Evolutionary conservation across 2,329 filamentous ascomycete species (phyloP), one percentile per base, ranked within the genome.

Genomic region (Sporothrix protearum): DNA sequence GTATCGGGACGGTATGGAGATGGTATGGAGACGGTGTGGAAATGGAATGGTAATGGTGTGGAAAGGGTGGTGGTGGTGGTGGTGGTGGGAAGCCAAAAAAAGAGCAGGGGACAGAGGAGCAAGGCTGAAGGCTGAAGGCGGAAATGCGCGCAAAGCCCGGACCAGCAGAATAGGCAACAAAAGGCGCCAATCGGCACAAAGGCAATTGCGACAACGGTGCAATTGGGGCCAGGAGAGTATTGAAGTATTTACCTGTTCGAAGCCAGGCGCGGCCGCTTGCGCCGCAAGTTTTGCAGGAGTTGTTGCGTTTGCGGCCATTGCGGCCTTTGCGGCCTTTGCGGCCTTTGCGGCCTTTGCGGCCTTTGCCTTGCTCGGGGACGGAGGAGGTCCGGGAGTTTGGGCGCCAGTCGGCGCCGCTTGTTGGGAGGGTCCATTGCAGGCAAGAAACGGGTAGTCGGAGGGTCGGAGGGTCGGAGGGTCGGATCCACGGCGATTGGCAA

Each of bases 371-470:
- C 28, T 33, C 69, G 73, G 68, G 9, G 72, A 55, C 53, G 55
- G 72, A 3, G 73, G 72, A 45, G 76, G 30, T 77, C 76, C 22
- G 76, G 75, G 36, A 77, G 72, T 64, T 78, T 78, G 28, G 76
- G 77, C 70, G 77, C 77, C 70, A 78, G 75, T 47, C 76, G 73
- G 55, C 77, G 76, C 51, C 76, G 75, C 74, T 78, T 78, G 74
- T 73, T 78, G 1, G 76, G 77, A 42, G 76, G 77, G 68, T 78
- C 77, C 77, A 78, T 75, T 47, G 69, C 33, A 36, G 19, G 39
- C 14, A 14, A 19, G 74, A 71, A 2, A 66, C 33, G 7, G 42
- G 36, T 6, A 45, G 53, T 42, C 47, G 66, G 36, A 42, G 22
- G 51, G 47, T 55, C 28, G 25, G 68, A 33, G n/a, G n/a, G 53